Conservation (phyloP, 1,284 basidiomycete species). For the Rhodotorula sp. region DNA sequence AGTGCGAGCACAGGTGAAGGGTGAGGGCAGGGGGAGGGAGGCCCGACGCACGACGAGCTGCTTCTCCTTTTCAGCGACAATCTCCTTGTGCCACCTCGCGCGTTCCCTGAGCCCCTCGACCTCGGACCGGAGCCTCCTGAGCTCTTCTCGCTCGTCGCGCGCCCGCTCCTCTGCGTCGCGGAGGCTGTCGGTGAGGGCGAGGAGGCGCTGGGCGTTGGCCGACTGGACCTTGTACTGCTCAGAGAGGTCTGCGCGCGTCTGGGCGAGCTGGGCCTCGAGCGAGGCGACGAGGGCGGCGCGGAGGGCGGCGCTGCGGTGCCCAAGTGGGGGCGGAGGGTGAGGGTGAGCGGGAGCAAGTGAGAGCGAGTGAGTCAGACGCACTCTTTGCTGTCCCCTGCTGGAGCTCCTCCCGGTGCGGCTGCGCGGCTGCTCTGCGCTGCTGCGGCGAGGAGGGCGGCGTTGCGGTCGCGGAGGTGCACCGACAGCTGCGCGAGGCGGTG, state of each 20-base stretch:
- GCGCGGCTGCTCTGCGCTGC: background rate
- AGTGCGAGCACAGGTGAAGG: no score
- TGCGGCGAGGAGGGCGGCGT: conserved; percentile 72
- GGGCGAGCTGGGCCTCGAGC: conserved; percentile 87
- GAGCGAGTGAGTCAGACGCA: conserved; percentile 51
- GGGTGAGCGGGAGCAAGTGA: background rate
- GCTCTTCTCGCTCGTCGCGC: conserved; percentile 71
- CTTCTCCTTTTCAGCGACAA: conserved; percentile 80
- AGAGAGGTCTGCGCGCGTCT: conserved; percentile 83
- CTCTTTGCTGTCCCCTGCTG: conserved; percentile 60
- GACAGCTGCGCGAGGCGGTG: conserved; percentile 84
- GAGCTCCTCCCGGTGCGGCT: background rate
- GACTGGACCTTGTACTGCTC: conserved; percentile 90
- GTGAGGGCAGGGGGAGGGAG: background rate
- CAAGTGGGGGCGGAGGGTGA: background rate
- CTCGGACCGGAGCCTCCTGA: conserved; percentile 72
- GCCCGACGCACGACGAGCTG: conserved; percentile 42
- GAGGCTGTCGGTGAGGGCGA: conserved; percentile 90
- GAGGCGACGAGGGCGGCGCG: conserved; percentile 83
- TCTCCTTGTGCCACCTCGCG: conserved; percentile 77
- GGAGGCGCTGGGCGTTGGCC: conserved; percentile 86
- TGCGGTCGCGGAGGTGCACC: conserved; percentile 81
- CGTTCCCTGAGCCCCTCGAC: conserved; percentile 67
- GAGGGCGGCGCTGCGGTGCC: conserved; percentile 63
- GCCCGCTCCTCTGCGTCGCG: conserved; percentile 85